These are phyloP conservation scores for Tephrocybe sp. DNA, from an alignment of 768 basidiomycete genomes.

Conservation along the genomic window DNA sequence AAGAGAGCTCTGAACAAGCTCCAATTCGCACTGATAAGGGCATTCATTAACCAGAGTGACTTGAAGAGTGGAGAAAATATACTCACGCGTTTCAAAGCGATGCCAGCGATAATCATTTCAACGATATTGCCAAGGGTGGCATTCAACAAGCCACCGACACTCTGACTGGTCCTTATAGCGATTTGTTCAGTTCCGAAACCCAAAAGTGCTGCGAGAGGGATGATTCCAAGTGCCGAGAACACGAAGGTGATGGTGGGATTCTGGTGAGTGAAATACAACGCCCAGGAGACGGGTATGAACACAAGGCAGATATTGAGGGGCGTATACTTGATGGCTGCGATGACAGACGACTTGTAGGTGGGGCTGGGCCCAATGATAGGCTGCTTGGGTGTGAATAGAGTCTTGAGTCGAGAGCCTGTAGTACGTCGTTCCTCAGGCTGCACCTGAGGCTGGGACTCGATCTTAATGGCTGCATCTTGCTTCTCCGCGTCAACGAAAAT, in stretches of 20 bases:
- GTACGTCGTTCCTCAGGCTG: conserved; percentile 4
- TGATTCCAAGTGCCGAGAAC: conserved; percentile 45
- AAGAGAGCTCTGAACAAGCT: conserved; percentile 50
- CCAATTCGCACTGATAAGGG: conserved; percentile 45
- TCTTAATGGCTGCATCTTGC: conserved; percentile 7
- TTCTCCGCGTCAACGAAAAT: conserved; percentile 20
- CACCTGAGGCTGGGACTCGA: neutral
- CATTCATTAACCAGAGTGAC: neutral
- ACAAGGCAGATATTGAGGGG: conserved; percentile 42
- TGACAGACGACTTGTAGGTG: conserved; percentile 30
- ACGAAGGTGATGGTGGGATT: conserved; percentile 45
- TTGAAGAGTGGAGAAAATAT: neutral
- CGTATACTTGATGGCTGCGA: conserved; percentile 30
- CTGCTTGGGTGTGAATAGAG: conserved; percentile 29
- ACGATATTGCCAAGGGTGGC: conserved; percentile 52
- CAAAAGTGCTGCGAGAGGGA: conserved; percentile 49
- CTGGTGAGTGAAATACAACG: conserved; percentile 42
- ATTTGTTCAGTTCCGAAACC: conserved; percentile 55
- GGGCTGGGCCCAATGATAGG: conserved; percentile 32
- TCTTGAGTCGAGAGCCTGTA: conserved; percentile 22
- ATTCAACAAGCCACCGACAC: conserved; percentile 51
- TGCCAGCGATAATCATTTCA: conserved; percentile 50
- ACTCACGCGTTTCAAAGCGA: conserved; percentile 36
- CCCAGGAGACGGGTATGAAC: conserved; percentile 52
- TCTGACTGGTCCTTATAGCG: conserved; percentile 44